Percentiles rank a stretch among this genome's conserved stretches.
These are phyloP conservation scores for Chlamydomonas sp. DNA, from an alignment of 139 green algal species.

Conservation along the genomic window DNA sequence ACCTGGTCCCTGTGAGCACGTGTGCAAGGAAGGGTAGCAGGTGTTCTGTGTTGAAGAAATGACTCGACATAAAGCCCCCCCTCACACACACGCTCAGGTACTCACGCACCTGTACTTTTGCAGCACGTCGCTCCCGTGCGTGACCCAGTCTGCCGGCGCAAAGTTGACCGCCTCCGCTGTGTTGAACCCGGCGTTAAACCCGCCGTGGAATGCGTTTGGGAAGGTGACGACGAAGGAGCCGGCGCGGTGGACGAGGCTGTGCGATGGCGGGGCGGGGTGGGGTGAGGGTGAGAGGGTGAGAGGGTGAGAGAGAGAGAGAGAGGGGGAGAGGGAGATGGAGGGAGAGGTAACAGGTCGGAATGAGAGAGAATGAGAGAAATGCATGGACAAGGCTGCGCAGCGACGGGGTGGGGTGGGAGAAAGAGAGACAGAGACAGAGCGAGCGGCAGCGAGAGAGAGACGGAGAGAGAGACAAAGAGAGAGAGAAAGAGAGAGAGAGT, in stretches of 20 bases:
- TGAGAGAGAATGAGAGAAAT: no score
- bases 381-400: no score
- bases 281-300: no score
- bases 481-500: no score
- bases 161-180: conserved; percentile 86
- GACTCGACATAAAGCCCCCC: neutral
- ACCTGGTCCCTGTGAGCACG: neutral
- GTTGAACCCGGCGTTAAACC: conserved; percentile 86
- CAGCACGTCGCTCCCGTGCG: conserved; percentile 49
- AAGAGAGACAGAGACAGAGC: no score
- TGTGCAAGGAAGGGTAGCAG: neutral
- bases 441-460: no score
- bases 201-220: conserved; percentile 75
- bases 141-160: conserved; percentile 81
- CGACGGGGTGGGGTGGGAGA: no score
- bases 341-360: no score
- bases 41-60: neutral
- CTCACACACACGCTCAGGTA: neutral
- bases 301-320: no score
- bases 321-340: no score
- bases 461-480: no score
- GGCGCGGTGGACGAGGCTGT: conserved; percentile 61
- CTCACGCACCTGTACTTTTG: conserved; percentile 53
- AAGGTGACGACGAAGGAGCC: conserved; percentile 89
- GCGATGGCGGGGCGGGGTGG: no score